Conservation (phyloP, 768 basidiomycete genomes). For the Leccinum truebloodii region DNA sequence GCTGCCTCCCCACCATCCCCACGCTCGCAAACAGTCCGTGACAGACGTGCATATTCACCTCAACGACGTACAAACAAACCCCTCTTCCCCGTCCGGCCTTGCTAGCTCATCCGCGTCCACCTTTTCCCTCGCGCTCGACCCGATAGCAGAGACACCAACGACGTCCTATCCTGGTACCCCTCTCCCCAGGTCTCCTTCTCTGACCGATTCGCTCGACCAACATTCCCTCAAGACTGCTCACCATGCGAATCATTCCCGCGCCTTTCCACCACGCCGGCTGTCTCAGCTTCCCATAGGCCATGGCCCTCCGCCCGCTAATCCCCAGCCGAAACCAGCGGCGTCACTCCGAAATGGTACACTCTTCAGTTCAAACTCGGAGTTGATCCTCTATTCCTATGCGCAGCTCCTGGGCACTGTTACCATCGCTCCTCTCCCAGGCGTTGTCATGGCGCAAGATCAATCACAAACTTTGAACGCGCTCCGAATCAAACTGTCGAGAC, state of each 20-base stretch:
- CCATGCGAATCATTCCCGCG: constrained; percentile 38
- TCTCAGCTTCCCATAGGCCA: constrained; percentile 51
- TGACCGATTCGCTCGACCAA: constrained; percentile 30
- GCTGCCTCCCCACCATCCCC: constrained; percentile 64
- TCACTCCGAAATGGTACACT: constrained; percentile 45
- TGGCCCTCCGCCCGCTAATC: constrained; percentile 32
- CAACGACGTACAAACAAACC: constrained; percentile 28
- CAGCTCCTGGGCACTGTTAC: constrained; percentile 72
- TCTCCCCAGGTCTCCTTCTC: constrained; percentile 29
- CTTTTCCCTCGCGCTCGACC: constrained; percentile 49
- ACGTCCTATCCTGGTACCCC: constrained; percentile 40
- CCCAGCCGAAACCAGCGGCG: constrained; percentile 14
- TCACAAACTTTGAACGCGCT: constrained; percentile 45
- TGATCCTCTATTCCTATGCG: constrained; percentile 84
- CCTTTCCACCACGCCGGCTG: constrained; percentile 33
- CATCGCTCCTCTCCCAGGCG: constrained; percentile 50
- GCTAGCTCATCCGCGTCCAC: constrained; percentile 45
- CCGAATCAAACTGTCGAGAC: constrained; percentile 50
- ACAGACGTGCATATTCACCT: constrained; percentile 48
- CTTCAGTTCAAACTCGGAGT: constrained; percentile 54
- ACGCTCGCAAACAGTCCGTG: constrained; percentile 74
- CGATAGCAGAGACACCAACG: constrained; percentile 46
- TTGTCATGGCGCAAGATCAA: constrained; percentile 46
- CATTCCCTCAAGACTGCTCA: constrained; percentile 27
- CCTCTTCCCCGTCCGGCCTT: constrained; percentile 23